Evolutionary conservation across 2,329 filamentous ascomycete genomes (phyloP).

Genomic region (Penicillium occitanis): DNA sequence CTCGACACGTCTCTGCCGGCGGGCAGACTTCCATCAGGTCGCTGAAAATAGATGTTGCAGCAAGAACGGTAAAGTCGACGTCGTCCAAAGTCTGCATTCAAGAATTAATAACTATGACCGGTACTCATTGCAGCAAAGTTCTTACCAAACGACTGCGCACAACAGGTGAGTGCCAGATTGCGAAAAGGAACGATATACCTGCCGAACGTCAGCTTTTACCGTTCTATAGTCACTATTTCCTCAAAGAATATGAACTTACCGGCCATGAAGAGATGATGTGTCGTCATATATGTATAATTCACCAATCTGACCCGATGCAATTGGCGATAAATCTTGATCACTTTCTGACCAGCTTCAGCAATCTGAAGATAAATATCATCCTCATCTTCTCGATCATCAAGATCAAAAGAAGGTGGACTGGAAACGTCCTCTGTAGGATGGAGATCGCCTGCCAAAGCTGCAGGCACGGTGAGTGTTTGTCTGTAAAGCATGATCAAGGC

Average conservation of each 20-base stretch:
- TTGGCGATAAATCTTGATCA: conserved; percentile 85
- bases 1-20: conserved; percentile 88
- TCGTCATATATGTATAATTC: conserved; percentile 94
- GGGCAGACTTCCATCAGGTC: conserved; percentile 94
- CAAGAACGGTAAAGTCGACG: conserved; percentile 94
- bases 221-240: neutral
- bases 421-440: conserved; percentile 59
- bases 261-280: conserved; percentile 96
- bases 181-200: conserved; percentile 89
- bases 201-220: neutral
- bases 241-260: conserved; percentile 53
- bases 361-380: conserved; percentile 92
- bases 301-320: conserved; percentile 84
- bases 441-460: conserved; percentile 77
- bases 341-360: conserved; percentile 90
- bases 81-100: conserved; percentile 74
- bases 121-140: conserved; percentile 22
- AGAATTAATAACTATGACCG: neutral
- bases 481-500: conserved; percentile 94
- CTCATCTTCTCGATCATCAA: conserved; percentile 65
- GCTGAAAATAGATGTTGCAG: conserved; percentile 86
- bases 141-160: conserved; percentile 82
- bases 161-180: conserved; percentile 91
- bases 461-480: conserved; percentile 82
- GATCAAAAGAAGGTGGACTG: conserved; percentile 52